Conservation (phyloP, 306 rosid genomes). For the Senna tora region DNA sequence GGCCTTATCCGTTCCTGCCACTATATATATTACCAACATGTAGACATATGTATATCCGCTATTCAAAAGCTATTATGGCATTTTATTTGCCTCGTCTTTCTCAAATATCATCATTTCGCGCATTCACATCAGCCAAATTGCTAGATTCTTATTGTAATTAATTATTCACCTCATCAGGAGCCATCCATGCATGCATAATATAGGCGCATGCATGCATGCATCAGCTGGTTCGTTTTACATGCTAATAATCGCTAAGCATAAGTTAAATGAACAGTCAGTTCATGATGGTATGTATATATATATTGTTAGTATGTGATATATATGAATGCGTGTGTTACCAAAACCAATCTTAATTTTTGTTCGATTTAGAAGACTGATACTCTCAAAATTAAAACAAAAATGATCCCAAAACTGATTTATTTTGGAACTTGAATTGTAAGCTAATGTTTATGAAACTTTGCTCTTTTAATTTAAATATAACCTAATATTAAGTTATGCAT, state of each 20-base stretch:
- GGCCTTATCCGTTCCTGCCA: slow-evolving; percentile 27
- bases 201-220: neutral
- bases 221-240: too few relatives aligned
- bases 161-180: neutral
- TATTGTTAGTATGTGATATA: too few relatives aligned
- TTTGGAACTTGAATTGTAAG: neutral
- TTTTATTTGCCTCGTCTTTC: slow-evolving; percentile 21
- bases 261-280: neutral
- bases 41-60: neutral
- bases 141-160: neutral
- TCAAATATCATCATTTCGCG: slow-evolving; percentile 40
- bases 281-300: too few relatives aligned
- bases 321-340: too few relatives aligned
- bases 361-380: too few relatives aligned
- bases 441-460: neutral
- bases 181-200: too few relatives aligned
- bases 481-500: neutral
- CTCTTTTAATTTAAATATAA: neutral
- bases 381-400: neutral
- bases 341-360: too few relatives aligned
- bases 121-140: slow-evolving; percentile 38
- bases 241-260: too few relatives aligned
- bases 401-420: neutral
- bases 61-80: slow-evolving; percentile 24
- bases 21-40: slow-evolving; percentile 29